Evolutionary conservation across 1,139 yeast species (phyloP).

Genomic region (Pichia sp.): DNA sequence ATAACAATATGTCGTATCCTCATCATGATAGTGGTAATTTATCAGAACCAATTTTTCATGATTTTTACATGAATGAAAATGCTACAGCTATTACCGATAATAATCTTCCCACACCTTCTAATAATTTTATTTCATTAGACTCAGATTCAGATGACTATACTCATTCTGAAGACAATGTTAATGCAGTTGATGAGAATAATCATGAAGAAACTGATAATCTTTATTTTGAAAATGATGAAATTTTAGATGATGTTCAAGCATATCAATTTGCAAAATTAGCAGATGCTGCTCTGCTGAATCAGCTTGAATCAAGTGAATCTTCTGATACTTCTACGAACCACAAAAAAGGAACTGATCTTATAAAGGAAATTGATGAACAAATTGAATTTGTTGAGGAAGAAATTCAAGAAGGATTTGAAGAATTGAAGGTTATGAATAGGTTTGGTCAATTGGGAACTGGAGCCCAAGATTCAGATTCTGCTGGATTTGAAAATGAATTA

Average conservation of each 20-base stretch:
- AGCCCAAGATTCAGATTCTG: neutral
- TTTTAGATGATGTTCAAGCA: neutral
- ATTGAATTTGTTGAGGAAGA: neutral
- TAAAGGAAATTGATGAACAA: neutral
- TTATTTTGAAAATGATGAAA: neutral
- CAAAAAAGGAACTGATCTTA: neutral
- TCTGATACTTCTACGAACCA: neutral
- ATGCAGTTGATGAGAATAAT: neutral
- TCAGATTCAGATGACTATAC: constrained; percentile 5
- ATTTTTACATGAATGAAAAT: neutral
- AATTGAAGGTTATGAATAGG: neutral
- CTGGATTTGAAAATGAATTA: neutral
- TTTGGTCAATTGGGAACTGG: neutral
- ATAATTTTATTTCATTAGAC: neutral
- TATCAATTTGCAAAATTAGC: neutral
- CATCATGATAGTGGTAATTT: neutral
- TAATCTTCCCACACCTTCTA: neutral
- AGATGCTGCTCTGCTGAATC: neutral
- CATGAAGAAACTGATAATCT: neutral
- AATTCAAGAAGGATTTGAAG: neutral
- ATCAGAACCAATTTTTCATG: neutral
- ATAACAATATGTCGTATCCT: neutral
- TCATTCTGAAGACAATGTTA: neutral
- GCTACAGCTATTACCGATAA: neutral
- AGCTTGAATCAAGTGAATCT: neutral